phyloP scores from a whole-genome alignment of 2,329 filamentous ascomycete genomes.

The Plectosphaerella plurivora region DNA sequence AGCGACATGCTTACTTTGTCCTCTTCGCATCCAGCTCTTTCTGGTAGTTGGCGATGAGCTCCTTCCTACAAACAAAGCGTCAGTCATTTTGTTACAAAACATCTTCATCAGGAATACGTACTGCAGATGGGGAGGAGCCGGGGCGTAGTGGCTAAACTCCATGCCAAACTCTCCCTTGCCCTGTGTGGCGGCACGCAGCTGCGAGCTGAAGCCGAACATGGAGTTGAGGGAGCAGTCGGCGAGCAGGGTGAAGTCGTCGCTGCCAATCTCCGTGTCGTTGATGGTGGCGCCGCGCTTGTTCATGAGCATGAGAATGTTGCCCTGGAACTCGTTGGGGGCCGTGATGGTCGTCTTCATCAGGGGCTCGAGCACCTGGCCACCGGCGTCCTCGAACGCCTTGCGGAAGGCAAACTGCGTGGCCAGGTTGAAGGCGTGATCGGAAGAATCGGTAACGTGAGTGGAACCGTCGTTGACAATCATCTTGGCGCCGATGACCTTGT shows the following conservation, averaged over 20 bases:
- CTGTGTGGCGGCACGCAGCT: slow-evolving; percentile 88
- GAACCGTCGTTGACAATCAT: slow-evolving; percentile 97
- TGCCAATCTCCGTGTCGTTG: slow-evolving; percentile 88
- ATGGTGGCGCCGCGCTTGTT: slow-evolving; percentile 97
- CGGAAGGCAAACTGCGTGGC: slow-evolving; percentile 96
- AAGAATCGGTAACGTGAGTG: slow-evolving; percentile 96
- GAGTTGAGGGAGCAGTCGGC: slow-evolving; percentile 91
- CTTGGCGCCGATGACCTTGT: slow-evolving; percentile 81
- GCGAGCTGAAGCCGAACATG: slow-evolving; percentile 96
- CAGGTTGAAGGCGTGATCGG: slow-evolving; percentile 91
- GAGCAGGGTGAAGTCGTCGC: slow-evolving; percentile 88
- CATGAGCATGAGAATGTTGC: slow-evolving; percentile 86
- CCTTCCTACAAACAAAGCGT: slow-evolving; percentile 40
- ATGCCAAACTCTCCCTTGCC: slow-evolving; percentile 98
- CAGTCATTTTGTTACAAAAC: slow-evolving; percentile 14
- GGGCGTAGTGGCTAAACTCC: slow-evolving; percentile 96
- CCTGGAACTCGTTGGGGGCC: slow-evolving; percentile 95
- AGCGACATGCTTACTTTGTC: slow-evolving; percentile 35
- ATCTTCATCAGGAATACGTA: slow-evolving; percentile 39
- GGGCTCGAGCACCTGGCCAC: slow-evolving; percentile 84
- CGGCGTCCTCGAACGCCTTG: slow-evolving; percentile 79
- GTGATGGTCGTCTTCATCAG: slow-evolving; percentile 98
- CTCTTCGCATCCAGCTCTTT: slow-evolving; percentile 55
- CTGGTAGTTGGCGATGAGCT: slow-evolving; percentile 54
- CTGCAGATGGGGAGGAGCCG: slow-evolving; percentile 85